These are phyloP conservation scores for Coleophoma cylindrospora DNA, from an alignment of 2,329 filamentous ascomycete species.

Conservation along the genomic window DNA sequence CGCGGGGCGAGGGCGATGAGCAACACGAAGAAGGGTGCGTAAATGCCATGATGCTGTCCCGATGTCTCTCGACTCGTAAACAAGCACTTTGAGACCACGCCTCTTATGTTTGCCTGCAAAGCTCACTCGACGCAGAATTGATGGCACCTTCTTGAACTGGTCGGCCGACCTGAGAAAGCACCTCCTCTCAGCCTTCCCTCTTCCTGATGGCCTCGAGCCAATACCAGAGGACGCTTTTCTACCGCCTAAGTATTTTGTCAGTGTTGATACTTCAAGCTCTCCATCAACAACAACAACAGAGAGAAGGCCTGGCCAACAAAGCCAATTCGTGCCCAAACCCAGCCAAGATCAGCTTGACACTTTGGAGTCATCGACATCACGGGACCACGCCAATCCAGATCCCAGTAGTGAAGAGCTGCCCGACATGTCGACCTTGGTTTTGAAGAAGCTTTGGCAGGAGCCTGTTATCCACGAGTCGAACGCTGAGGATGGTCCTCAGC, in stretches of 20 bases:
- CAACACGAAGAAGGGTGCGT: constrained; percentile 85
- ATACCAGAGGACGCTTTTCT: constrained; percentile 72
- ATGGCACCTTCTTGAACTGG: constrained; percentile 80
- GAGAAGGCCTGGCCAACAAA: background rate
- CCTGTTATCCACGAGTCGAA: background rate
- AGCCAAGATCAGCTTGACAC: background rate
- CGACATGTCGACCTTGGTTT: background rate
- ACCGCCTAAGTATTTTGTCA: constrained; percentile 66
- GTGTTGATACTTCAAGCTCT: constrained; percentile 24
- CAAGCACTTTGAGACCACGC: background rate
- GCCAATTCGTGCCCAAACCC: background rate
- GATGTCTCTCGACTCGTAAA: too few species aligned
- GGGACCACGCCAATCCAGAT: background rate
- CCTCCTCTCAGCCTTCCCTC: constrained; percentile 63
- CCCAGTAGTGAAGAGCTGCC: background rate
- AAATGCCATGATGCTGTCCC: background rate
- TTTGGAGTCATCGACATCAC: constrained; percentile 4
- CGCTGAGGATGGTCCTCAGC: background rate
- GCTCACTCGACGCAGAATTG: constrained; percentile 51
- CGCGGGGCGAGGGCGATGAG: constrained; percentile 84
- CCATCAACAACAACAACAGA: background rate
- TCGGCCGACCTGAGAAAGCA: constrained; percentile 59
- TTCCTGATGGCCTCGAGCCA: constrained; percentile 60
- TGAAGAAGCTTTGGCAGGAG: background rate
- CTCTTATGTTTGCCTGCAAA: background rate